Conservation (phyloP, 768 basidiomycete genomes). For the Tremella yokohamensis region DNA sequence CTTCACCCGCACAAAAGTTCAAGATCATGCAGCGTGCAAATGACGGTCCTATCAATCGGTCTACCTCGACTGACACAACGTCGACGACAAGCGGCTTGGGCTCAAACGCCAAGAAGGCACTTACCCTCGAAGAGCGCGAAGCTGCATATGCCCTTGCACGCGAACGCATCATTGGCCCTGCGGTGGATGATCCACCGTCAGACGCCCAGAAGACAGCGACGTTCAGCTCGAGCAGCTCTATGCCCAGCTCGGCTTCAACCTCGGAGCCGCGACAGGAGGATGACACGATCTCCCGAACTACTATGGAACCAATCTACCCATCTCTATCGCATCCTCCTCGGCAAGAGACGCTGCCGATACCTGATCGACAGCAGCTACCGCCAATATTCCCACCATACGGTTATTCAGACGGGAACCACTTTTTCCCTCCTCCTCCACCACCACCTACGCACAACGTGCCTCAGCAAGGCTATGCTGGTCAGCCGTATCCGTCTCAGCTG, state of each 20-base stretch:
- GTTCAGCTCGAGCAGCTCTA: neutral
- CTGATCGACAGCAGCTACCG: conserved; percentile 7
- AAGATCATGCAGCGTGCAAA: conserved; percentile 35
- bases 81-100: neutral
- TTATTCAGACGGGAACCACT: conserved; percentile 5
- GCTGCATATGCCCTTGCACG: conserved; percentile 34
- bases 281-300: too few relatives aligned
- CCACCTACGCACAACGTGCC: neutral
- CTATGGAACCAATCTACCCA: conserved; percentile 28
- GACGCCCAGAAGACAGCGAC: conserved; percentile 1
- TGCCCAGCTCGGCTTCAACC: conserved; percentile 1
- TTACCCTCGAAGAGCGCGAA: conserved; percentile 39
- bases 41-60: neutral
- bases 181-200: neutral
- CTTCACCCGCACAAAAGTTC: conserved; percentile 27
- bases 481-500: conserved; percentile 3
- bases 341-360: conserved; percentile 2
- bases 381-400: conserved; percentile 3
- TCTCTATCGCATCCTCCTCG: conserved; percentile 32
- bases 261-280: too few relatives aligned
- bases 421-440: neutral
- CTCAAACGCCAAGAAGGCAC: conserved; percentile 19
- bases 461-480: conserved; percentile 4
- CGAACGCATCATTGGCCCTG: conserved; percentile 36
- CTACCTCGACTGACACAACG: neutral